These are phyloP conservation scores for Penicillium italicum DNA, from an alignment of 2,329 filamentous ascomycete genomes.

Conservation along the genomic window DNA sequence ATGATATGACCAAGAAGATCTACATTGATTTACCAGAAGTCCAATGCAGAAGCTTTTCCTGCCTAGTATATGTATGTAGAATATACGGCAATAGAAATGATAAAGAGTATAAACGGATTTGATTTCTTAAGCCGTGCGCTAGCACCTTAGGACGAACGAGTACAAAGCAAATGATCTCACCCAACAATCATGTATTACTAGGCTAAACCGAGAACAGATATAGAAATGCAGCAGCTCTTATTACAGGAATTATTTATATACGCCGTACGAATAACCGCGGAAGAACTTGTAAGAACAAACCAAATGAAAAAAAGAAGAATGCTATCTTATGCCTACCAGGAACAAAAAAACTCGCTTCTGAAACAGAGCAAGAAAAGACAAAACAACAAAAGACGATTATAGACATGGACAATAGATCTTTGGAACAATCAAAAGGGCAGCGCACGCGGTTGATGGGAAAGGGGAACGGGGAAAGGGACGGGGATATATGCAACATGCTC, in stretches of 20 bases:
- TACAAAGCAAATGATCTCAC: neutral
- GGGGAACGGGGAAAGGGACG: constrained; percentile 9
- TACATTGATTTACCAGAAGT: neutral
- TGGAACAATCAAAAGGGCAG: constrained; percentile 18
- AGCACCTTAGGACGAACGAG: neutral
- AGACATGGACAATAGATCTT: constrained; percentile 27
- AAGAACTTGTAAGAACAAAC: constrained; percentile 5
- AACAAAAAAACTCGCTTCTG: constrained; percentile 25
- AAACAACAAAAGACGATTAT: constrained; percentile 22
- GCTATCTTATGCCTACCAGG: constrained; percentile 26
- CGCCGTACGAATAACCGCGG: constrained; percentile 13
- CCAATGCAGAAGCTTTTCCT: neutral
- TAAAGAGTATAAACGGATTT: neutral
- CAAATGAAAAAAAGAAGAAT: constrained; percentile 16
- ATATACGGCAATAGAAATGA: neutral
- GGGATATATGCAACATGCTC: constrained; percentile 24
- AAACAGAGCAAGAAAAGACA: constrained; percentile 22
- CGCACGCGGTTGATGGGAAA: constrained; percentile 8
- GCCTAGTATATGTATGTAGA: neutral
- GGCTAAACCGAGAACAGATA: neutral
- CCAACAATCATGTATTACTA: too few relatives aligned
- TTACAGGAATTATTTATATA: constrained; percentile 12
- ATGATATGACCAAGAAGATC: neutral
- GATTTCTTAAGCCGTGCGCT: neutral
- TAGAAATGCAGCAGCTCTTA: constrained; percentile 2